Conservation (phyloP, 768 basidiomycete species). For the Leucocoprinus leucothites region DNA sequence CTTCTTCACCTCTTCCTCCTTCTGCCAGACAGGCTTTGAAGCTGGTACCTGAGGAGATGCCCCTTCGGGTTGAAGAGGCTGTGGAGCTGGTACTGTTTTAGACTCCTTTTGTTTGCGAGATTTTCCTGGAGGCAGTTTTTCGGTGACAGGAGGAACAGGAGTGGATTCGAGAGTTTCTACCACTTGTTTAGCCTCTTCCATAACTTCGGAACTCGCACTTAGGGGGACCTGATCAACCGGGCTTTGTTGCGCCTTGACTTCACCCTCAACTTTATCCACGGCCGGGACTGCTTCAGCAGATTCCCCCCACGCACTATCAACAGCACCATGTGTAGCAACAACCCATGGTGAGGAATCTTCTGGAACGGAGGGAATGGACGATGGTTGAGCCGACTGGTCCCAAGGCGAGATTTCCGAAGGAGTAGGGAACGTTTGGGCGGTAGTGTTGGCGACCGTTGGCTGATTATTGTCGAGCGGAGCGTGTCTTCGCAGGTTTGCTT, state of each 20-base stretch:
- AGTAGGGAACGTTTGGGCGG: constrained; percentile 19
- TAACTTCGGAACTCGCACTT: constrained; percentile 14
- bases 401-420: constrained; percentile 33
- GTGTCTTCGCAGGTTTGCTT: constrained; percentile 27
- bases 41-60: constrained; percentile 18
- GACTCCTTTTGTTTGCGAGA: constrained; percentile 12
- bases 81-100: background rate
- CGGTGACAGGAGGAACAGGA: background rate
- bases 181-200: constrained; percentile 8
- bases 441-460: constrained; percentile 37
- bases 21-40: constrained; percentile 61
- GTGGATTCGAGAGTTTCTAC: constrained; percentile 8
- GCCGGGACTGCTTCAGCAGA: background rate
- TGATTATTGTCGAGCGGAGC: constrained; percentile 43
- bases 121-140: constrained; percentile 8
- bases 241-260: background rate
- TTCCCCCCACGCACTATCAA: constrained; percentile 47
- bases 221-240: constrained; percentile 17
- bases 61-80: constrained; percentile 9
- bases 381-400: constrained; percentile 27
- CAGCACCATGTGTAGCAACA: constrained; percentile 40
- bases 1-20: constrained; percentile 67
- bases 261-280: background rate
- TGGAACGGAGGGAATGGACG: constrained; percentile 23
- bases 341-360: constrained; percentile 57